phyloP scores from a whole-genome alignment of 2,329 filamentous ascomycete genomes.

The Microdochium trichocladiopsis region DNA sequence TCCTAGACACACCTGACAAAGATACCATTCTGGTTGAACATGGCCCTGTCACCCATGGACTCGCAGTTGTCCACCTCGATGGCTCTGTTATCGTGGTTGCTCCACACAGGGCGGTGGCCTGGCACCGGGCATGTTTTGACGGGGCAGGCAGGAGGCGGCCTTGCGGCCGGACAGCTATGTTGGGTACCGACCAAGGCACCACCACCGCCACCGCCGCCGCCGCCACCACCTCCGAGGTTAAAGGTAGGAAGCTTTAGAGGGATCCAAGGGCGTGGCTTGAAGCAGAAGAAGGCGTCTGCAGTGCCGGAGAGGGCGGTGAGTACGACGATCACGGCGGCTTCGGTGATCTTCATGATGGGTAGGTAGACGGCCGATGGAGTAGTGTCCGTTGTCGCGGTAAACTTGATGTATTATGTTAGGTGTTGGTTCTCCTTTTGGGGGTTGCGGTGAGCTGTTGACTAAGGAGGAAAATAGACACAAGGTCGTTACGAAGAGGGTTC shows the following conservation, averaged over 20 bases:
- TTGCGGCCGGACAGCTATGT: not conserved
- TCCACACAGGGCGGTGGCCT: not conserved
- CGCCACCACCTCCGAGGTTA: not conserved
- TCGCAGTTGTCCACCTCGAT: not conserved
- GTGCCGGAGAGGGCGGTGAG: not conserved
- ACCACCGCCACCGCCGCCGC: not conserved
- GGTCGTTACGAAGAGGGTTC: too few species aligned
- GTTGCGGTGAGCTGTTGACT: too few species aligned
- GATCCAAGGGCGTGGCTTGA: not conserved
- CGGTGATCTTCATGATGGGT: not conserved
- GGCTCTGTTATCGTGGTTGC: not conserved
- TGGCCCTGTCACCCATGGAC: not conserved
- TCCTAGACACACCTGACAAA: not conserved
- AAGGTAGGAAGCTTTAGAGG: not conserved
- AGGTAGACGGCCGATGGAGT: too few species aligned
- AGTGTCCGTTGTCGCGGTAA: too few species aligned
- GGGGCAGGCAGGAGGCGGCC: not conserved
- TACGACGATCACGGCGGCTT: not conserved
- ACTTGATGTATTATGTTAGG: too few species aligned
- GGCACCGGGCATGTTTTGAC: not conserved
- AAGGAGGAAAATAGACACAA: too few species aligned
- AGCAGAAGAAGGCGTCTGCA: not conserved
- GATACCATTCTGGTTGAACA: not conserved
- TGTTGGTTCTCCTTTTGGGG: too few species aligned
- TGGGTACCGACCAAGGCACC: not conserved